These are phyloP conservation scores for Xylariaceae sp. DNA, from an alignment of 2,329 filamentous ascomycete genomes.

Conservation along the genomic window DNA sequence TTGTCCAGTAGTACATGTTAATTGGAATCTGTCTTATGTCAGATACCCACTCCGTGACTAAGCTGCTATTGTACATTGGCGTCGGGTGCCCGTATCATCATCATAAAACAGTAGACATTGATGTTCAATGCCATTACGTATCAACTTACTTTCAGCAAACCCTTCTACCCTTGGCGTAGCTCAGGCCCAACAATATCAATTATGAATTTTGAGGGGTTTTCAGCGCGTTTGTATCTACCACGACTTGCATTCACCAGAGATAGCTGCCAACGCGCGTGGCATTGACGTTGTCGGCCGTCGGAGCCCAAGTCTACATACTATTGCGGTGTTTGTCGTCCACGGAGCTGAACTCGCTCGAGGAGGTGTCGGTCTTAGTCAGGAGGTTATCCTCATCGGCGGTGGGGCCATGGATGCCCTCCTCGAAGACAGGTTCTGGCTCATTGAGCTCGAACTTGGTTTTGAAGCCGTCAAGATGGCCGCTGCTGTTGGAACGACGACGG, in stretches of 20 bases:
- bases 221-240: background rate
- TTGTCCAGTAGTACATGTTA: slow-evolving; percentile 13
- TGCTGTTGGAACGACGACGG: slow-evolving; percentile 92
- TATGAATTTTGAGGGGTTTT: background rate
- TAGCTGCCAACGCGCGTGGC: background rate
- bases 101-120: background rate
- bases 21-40: slow-evolving; percentile 12
- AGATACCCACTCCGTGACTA: slow-evolving; percentile 7
- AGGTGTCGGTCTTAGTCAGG: slow-evolving; percentile 62
- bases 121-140: slow-evolving; percentile 7
- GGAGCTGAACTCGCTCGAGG: slow-evolving; percentile 65
- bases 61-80: slow-evolving; percentile 20
- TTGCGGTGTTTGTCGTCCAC: slow-evolving; percentile 54
- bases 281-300: background rate
- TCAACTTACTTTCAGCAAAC: slow-evolving; percentile 14
- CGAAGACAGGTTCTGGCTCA: slow-evolving; percentile 89
- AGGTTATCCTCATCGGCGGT: slow-evolving; percentile 62
- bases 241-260: background rate
- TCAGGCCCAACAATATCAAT: no score
- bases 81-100: slow-evolving; percentile 10
- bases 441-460: slow-evolving; percentile 97
- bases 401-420: slow-evolving; percentile 81
- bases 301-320: slow-evolving; percentile 24
- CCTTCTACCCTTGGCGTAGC: background rate
- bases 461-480: slow-evolving; percentile 75